Evolutionary conservation across 2,329 filamentous ascomycete genomes (phyloP).

Genomic region (Fusarium miscanthi): DNA sequence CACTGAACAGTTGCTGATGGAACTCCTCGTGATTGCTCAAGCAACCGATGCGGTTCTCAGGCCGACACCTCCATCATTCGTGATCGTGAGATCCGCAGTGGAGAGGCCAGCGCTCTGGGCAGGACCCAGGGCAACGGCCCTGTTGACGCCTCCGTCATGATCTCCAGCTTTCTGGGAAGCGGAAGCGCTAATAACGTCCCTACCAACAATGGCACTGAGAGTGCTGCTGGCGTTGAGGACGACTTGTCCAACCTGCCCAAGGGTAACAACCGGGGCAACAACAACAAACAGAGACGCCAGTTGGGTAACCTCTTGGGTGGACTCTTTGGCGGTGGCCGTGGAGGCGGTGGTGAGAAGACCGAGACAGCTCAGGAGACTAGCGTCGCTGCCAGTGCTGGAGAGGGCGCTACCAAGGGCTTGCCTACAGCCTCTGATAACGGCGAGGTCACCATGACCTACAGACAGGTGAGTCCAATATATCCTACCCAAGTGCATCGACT

Average conservation of each 20-base stretch:
- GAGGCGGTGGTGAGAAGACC: slow-evolving; percentile 52
- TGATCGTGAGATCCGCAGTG: slow-evolving; percentile 65
- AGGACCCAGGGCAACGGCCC: slow-evolving; percentile 70
- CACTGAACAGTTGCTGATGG: slow-evolving; percentile 66
- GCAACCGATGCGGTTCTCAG: slow-evolving; percentile 71
- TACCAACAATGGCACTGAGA: slow-evolving; percentile 30
- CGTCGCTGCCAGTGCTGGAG: slow-evolving; percentile 65
- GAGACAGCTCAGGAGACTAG: slow-evolving; percentile 48
- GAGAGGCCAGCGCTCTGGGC: slow-evolving; percentile 68
- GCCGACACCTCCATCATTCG: slow-evolving; percentile 78
- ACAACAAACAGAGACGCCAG: slow-evolving; percentile 40
- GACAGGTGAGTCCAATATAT: slow-evolving; percentile 49
- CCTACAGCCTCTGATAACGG: slow-evolving; percentile 72
- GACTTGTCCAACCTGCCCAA: slow-evolving; percentile 48
- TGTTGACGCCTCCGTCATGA: slow-evolving; percentile 67
- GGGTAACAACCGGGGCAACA: slow-evolving; percentile 4
- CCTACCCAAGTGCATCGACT: fast-evolving
- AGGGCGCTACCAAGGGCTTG: slow-evolving; percentile 64
- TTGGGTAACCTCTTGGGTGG: slow-evolving; percentile 37
- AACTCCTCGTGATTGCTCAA: slow-evolving; percentile 74
- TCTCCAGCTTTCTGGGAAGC: slow-evolving; percentile 68
- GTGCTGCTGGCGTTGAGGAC: slow-evolving; percentile 55
- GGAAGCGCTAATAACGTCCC: not conserved
- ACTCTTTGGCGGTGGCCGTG: slow-evolving; percentile 42
- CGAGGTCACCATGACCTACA: slow-evolving; percentile 71